Percentiles rank a stretch among this genome's conserved stretches.
phyloP scores from a whole-genome alignment of 1,139 yeast species.

The Scheffersomyces parashehatae region DNA sequence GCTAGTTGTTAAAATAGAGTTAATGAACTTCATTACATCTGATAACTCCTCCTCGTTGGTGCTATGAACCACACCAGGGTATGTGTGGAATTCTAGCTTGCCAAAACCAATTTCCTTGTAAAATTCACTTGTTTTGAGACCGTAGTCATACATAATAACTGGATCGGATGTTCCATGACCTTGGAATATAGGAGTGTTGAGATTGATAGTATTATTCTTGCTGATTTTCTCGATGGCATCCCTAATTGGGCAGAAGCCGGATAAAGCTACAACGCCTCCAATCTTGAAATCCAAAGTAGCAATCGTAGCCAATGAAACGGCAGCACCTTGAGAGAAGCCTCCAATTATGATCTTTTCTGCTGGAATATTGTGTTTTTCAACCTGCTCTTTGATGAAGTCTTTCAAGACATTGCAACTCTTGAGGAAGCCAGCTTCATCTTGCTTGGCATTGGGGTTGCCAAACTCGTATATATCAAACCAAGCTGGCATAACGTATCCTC shows the following conservation, averaged over 20 bases:
- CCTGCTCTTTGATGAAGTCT: constrained; percentile 60
- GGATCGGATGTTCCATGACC: constrained; percentile 88
- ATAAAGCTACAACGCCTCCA: constrained; percentile 76
- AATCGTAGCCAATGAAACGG: constrained; percentile 63
- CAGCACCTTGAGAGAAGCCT: constrained; percentile 96
- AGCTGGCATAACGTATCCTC: constrained; percentile 70
- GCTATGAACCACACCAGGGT: constrained; percentile 66
- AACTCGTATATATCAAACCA: constrained; percentile 83
- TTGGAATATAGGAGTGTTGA: constrained; percentile 75
- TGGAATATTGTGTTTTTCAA: constrained; percentile 57
- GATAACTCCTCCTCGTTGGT: constrained; percentile 65
- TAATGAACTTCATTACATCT: constrained; percentile 58
- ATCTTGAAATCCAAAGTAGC: constrained; percentile 54
- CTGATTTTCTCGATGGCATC: constrained; percentile 34
- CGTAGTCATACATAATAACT: constrained; percentile 53
- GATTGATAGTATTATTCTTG: constrained; percentile 36
- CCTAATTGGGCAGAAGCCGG: constrained; percentile 73
- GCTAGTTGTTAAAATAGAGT: constrained; percentile 9
- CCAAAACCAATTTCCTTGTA: constrained; percentile 52
- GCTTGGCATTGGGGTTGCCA: constrained; percentile 47
- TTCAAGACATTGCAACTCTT: constrained; percentile 56
- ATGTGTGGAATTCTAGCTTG: constrained; percentile 56
- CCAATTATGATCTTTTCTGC: constrained; percentile 78
- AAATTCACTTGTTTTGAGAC: constrained; percentile 48
- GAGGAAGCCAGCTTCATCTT: constrained; percentile 67